Evolutionary conservation across 2,329 filamentous ascomycete species (phyloP), one percentile per base, ranked within the genome.

Genomic region (Blastomyces parvus): DNA sequence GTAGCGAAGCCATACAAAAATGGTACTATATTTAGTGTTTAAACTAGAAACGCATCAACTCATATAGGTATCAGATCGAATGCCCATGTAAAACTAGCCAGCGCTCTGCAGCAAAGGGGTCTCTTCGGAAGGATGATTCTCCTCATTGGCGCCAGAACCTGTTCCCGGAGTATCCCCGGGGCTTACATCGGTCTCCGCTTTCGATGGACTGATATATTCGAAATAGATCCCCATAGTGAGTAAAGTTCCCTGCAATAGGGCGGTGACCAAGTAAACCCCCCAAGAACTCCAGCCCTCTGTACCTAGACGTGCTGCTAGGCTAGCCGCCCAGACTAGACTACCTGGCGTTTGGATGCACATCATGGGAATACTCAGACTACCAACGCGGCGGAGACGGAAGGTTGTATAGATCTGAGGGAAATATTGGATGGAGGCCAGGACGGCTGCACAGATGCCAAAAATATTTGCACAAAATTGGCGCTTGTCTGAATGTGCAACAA

Each of bases 311-410:
- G 84, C 85, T 60, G 88, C 91, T 53, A 99, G 78, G 73, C 91
- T 97, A 14, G 83, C 87, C 0, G 93, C 91, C 78, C 96, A 97
- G 7, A 99, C 79, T 69, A 96, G 87, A 64, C 91, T 91, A 0
- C 94, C 94, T 0, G 94, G 94, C 0, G 93, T 97, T 75, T 99
- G 94, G 42, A 99, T 96, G 73, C 89, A 89, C 92, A 99, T 97
- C 88, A 97, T 97, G 4, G 91, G 88, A 63, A 99, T 94, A 71
- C 91, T 96, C 69, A 99, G 79, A 74, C 91, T 96, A 62, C 91
- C 91, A 1, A 96, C 88, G 70, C 92, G 88, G 73, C 93, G 89
- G 64, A 97, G 80, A 61, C 81, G 84, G 77, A 90, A 95, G 0
- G 94, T 99, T 61, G 89, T 97, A 78, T 87, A 91, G 67, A 99